Conservation (phyloP, 108 stramenopile species). For the Cyclostephanos tholiformis region DNA sequence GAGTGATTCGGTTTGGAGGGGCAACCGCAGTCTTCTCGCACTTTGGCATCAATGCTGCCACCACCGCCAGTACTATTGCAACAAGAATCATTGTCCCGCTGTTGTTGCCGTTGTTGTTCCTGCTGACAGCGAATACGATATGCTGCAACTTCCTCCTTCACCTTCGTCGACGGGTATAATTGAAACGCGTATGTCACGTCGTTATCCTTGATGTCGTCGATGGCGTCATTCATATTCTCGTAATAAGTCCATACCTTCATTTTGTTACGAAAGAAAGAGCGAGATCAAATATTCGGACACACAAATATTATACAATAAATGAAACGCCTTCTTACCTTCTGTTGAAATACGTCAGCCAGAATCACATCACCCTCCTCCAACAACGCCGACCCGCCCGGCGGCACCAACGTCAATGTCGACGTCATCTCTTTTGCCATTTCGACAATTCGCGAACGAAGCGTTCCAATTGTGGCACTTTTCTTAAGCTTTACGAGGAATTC, state of each 20-base stretch:
- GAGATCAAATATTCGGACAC: neutral
- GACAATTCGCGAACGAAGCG: constrained; percentile 33
- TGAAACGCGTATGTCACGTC: constrained; percentile 74
- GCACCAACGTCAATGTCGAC: constrained; percentile 11
- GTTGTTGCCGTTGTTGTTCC: neutral
- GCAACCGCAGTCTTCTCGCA: neutral
- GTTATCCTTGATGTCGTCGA: constrained; percentile 68
- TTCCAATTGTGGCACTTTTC: constrained; percentile 34
- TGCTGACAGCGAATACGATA: constrained; percentile 13
- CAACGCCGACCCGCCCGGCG: neutral
- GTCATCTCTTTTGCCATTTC: constrained; percentile 44
- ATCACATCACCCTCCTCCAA: constrained; percentile 55
- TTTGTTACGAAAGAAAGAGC: neutral
- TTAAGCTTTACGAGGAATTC: neutral
- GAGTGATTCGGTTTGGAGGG: neutral
- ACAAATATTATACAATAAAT: neutral
- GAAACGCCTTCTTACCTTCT: constrained; percentile 34
- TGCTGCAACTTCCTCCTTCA: constrained; percentile 34
- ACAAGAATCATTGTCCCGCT: neutral
- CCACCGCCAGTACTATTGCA: neutral
- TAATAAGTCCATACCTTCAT: constrained; percentile 36
- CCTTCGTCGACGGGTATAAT: constrained; percentile 41
- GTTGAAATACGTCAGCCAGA: constrained; percentile 61
- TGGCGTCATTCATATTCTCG: constrained; percentile 45
- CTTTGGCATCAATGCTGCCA: neutral